phyloP scores from a whole-genome alignment of 768 basidiomycete species.

The Mycena metata region DNA sequence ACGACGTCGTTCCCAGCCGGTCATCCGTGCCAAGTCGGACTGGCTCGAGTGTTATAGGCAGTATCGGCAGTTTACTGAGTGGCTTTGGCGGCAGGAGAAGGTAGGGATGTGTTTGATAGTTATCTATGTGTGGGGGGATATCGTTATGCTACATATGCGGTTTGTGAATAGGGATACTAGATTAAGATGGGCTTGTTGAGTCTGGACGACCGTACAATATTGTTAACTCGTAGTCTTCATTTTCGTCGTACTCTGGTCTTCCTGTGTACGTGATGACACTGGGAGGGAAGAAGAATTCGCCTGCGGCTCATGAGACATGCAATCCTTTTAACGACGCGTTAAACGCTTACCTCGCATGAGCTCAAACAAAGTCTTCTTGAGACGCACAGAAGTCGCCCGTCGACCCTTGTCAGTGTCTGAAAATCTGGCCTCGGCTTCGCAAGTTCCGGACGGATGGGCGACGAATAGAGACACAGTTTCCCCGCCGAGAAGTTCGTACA shows the following conservation, averaged over 20 bases:
- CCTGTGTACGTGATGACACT: not conserved
- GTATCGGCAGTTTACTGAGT: slow-evolving; percentile 42
- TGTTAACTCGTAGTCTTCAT: not conserved
- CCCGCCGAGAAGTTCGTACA: not conserved
- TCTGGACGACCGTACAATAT: not conserved
- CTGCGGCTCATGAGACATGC: not conserved
- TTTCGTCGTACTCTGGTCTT: not conserved
- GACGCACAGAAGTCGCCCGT: not conserved
- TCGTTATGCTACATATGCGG: no score
- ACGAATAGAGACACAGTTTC: not conserved
- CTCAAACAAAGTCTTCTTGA: not conserved
- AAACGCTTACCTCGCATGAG: not conserved
- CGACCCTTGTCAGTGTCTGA: not conserved
- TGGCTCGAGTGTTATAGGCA: slow-evolving; percentile 45
- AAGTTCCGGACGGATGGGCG: not conserved
- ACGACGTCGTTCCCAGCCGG: slow-evolving; percentile 63
- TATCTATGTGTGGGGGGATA: no score
- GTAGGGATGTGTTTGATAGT: not conserved
- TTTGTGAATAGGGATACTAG: no score
- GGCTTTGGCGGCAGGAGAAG: slow-evolving; percentile 21
- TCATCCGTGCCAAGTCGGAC: slow-evolving; percentile 44
- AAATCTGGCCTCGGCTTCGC: not conserved
- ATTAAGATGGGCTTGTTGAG: not conserved
- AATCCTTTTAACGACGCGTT: not conserved
- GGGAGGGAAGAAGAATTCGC: not conserved